phyloP scores from a whole-genome alignment of 208 protist species.

The Leishmania guyanensis region DNA sequence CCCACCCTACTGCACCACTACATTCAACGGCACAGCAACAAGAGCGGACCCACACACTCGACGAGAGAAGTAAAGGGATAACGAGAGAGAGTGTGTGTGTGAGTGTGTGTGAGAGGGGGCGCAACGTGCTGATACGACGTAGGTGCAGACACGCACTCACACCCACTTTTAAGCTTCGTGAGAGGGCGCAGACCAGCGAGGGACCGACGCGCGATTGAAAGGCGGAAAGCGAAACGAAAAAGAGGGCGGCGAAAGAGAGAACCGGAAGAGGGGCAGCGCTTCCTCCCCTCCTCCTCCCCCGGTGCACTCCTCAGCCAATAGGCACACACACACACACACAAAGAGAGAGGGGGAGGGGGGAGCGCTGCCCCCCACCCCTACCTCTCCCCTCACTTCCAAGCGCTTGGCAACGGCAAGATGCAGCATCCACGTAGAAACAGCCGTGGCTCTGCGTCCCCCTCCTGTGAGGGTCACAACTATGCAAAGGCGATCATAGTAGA shows the following conservation, averaged over 20 bases:
- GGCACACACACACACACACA: neutral
- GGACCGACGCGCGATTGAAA: neutral
- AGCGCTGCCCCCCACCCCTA: neutral
- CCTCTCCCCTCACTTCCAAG: neutral
- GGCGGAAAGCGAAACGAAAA: neutral
- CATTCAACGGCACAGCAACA: neutral
- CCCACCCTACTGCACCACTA: neutral
- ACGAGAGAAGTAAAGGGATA: neutral
- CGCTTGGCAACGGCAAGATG: neutral
- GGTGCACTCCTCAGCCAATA: neutral
- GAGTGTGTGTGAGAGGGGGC: neutral
- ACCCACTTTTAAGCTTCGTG: neutral
- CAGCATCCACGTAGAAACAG: neutral
- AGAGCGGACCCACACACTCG: neutral
- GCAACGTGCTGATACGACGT: neutral
- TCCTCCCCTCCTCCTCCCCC: neutral
- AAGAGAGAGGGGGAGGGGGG: neutral
- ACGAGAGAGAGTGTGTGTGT: neutral
- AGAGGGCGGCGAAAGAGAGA: neutral
- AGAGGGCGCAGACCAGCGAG: neutral
- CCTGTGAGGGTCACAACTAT: neutral
- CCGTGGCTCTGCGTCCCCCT: neutral
- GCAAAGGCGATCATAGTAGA: constrained; percentile 6
- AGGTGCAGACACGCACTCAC: neutral
- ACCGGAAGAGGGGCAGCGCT: neutral